Evolutionary conservation across 371 early-diverging fungal species (phyloP), one percentile per base, ranked within the genome.

Genomic region (Nosema granulosis): DNA sequence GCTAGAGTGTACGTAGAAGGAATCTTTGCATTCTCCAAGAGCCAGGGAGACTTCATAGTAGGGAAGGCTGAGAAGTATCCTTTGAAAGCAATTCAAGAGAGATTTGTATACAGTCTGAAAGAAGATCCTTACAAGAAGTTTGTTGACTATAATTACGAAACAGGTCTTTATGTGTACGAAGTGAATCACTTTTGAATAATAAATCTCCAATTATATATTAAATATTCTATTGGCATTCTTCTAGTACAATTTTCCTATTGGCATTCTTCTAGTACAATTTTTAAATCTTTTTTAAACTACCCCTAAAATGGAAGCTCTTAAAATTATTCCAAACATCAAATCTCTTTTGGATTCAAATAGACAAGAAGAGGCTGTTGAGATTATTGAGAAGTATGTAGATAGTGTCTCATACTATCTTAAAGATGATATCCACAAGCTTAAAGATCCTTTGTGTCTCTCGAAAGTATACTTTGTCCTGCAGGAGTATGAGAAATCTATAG

Each of bases 71-170:
- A 68, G 1, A 43, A 37, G 28, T 78, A 68, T 61, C 72, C 72
- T 18, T 4, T 49, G 26, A 79, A 70, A 74, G 78, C 71, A 31
- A 58, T 77, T 12, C 71, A 76, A 54, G 82, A 82, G 54, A 74
- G 76, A 54, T 79, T 76, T 67, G 43, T 82, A 29, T 82, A 76
- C 70, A 67, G 51, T 12, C 68, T 82, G 20, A 82, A 82, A 59
- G 79, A 54, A 28, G 76, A 79, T 69, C 51, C 35, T 0, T 37
- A 26, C 3, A 82, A 70, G 66, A 66, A 74, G 52, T 82, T 74
- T 76, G 74, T 79, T 29, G 82, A 79, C 32, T 82, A 82, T 58
- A 77, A 82, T 49, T 51, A 37, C 49, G 76, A 78, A 20, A 77
- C 28, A 20, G 79, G 79, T 13, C 37, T 70, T 22, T 82, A 82